Conservation (phyloP, 2,329 filamentous ascomycete species). For the Colletotrichum gigasporum region DNA sequence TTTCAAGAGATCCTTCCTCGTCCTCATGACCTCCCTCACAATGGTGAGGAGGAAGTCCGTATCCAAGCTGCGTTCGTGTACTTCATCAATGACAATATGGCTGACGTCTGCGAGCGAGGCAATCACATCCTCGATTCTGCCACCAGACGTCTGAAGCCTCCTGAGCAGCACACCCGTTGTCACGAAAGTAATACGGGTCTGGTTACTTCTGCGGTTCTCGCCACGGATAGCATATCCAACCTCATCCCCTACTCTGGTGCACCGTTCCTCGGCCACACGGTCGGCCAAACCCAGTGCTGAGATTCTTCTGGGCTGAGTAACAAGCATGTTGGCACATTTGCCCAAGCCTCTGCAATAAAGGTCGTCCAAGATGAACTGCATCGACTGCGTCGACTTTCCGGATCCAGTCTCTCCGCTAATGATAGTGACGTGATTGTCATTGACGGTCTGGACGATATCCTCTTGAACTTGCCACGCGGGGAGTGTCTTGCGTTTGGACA, state of each 20-base stretch:
- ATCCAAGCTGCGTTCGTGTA: constrained; percentile 93
- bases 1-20: constrained; percentile 82
- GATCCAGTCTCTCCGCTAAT: constrained; percentile 97
- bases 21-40: constrained; percentile 80
- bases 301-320: constrained; percentile 94
- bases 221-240: constrained; percentile 93
- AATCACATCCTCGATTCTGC: constrained; percentile 80
- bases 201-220: constrained; percentile 78
- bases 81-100: constrained; percentile 95
- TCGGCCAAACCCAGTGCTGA: constrained; percentile 94
- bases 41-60: constrained; percentile 94
- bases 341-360: constrained; percentile 82
- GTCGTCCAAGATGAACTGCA: constrained; percentile 95
- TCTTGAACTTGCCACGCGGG: constrained; percentile 90
- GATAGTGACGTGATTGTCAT: constrained; percentile 86
- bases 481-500: constrained; percentile 74
- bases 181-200: constrained; percentile 93
- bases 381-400: constrained; percentile 95
- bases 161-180: constrained; percentile 93
- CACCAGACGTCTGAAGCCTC: constrained; percentile 89
- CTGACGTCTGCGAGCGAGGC: constrained; percentile 88
- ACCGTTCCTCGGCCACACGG: constrained; percentile 92
- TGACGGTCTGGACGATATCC: constrained; percentile 79
- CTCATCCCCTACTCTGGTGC: constrained; percentile 82
- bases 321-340: constrained; percentile 85